A percentile compares a stretch with the other conserved stretches of the same genome.
phyloP scores from a whole-genome alignment of 176 grass and related monocot species.

The Triticum turgidum region DNA sequence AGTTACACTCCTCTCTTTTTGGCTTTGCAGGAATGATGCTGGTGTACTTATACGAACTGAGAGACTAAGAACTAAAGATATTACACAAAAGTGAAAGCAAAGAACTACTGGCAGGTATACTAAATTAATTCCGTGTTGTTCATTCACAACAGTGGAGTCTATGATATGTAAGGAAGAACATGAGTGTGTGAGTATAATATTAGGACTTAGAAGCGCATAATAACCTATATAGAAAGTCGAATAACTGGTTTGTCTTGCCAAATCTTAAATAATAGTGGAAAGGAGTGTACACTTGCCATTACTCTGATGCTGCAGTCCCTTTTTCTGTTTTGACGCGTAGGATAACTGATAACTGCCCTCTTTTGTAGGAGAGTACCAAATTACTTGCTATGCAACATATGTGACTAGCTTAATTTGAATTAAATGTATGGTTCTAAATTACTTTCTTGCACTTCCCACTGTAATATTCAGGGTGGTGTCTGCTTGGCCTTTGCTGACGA shows the following conservation, averaged over 20 bases:
- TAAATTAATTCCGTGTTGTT: not conserved
- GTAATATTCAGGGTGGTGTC: slow-evolving; percentile 73
- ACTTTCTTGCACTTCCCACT: slow-evolving; percentile 8
- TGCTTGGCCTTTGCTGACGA: slow-evolving; percentile 97
- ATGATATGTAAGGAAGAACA: not conserved
- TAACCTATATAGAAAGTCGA: not conserved
- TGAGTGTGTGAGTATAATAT: not conserved
- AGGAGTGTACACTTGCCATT: not conserved
- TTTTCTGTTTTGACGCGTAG: not conserved
- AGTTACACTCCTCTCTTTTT: slow-evolving; percentile 12
- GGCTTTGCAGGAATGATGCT: slow-evolving; percentile 65
- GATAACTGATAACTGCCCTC: not conserved
- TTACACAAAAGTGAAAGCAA: slow-evolving; percentile 95
- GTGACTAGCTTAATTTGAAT: slow-evolving; percentile 4
- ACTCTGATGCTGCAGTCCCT: not conserved
- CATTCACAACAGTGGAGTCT: slow-evolving; percentile 7
- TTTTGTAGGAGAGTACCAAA: not conserved
- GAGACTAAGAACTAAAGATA: slow-evolving; percentile 93
- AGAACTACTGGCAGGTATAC: slow-evolving; percentile 95
- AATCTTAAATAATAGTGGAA: slow-evolving; percentile 9
- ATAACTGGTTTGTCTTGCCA: not conserved
- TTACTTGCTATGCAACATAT: slow-evolving; percentile 3
- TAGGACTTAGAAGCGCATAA: not conserved
- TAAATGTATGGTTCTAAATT: not conserved
- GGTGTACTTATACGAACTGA: slow-evolving; percentile 87